phyloP scores from a whole-genome alignment of 2,329 filamentous ascomycete species.

The Phaeosphaeriaceae sp. region DNA sequence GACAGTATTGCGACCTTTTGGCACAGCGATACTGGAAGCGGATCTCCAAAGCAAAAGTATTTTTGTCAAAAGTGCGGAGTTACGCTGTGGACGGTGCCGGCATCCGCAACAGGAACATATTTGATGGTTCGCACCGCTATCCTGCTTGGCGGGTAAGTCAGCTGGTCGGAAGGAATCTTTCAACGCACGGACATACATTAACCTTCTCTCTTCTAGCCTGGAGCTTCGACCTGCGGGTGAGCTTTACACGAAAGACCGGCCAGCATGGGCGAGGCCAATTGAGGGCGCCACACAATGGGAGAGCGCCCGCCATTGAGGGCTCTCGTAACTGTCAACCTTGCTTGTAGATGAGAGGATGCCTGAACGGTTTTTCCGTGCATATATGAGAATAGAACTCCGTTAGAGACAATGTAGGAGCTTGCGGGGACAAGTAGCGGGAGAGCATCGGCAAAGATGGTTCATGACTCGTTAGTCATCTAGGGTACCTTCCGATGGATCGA shows the following conservation, averaged over 20 bases:
- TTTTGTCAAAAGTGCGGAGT: neutral
- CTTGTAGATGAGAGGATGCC: too few species aligned
- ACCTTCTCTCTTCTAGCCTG: neutral
- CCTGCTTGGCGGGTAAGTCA: neutral
- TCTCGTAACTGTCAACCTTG: too few species aligned
- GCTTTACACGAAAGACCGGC: neutral
- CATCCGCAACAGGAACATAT: neutral
- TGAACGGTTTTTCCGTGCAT: too few species aligned
- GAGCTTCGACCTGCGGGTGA: neutral
- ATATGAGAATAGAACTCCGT: too few species aligned
- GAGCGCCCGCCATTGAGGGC: neutral
- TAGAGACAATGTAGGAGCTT: too few species aligned
- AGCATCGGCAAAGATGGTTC: neutral
- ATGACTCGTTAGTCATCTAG: neutral
- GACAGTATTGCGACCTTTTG: neutral
- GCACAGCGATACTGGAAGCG: neutral
- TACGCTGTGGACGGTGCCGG: neutral
- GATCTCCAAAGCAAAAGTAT: neutral
- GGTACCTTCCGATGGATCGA: neutral
- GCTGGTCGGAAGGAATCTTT: neutral
- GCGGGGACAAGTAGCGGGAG: neutral
- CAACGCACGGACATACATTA: neutral
- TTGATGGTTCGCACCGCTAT: neutral
- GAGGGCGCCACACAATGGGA: neutral
- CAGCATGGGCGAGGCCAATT: neutral